Evolutionary conservation across 441 rosid genomes (phyloP).

Genomic region (Corymbia calophylla): DNA sequence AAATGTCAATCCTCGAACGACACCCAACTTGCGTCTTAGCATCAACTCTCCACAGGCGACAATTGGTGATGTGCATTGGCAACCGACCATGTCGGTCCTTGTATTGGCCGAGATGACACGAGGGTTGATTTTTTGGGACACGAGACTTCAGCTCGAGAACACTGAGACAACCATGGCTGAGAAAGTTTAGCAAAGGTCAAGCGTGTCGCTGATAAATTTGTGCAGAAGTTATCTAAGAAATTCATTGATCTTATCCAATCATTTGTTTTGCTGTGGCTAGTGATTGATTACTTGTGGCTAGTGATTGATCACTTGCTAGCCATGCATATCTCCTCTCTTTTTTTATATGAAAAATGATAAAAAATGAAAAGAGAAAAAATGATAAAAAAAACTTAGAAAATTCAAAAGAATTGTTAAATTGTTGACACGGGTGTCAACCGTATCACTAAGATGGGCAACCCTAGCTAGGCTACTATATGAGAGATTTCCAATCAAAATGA

Average conservation of each 20-base stretch:
- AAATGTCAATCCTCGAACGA: neutral
- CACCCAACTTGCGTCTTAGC: neutral
- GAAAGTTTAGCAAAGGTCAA: neutral
- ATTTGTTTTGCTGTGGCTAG: neutral
- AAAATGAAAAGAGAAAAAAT: too few species aligned
- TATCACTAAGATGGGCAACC: rapidly evolving
- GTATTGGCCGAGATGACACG: neutral
- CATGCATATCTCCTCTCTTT: neutral
- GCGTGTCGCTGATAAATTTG: neutral
- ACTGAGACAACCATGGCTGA: neutral
- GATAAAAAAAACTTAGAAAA: too few species aligned
- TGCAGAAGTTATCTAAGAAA: neutral
- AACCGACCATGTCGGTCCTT: neutral
- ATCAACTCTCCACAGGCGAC: neutral
- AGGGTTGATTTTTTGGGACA: neutral
- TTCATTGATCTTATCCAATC: neutral
- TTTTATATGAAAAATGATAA: too few species aligned
- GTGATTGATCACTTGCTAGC: rapidly evolving
- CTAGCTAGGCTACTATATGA: rapidly evolving
- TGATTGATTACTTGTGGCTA: rapidly evolving
- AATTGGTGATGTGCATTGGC: neutral
- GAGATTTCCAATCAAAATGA: too few species aligned
- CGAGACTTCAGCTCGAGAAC: neutral
- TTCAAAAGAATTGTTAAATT: too few species aligned
- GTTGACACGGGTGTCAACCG: rapidly evolving